Percentiles rank a stretch among this genome's conserved stretches.
Evolutionary conservation across 257 asterid species (phyloP).

Genomic region (Solanum peruvianum): DNA sequence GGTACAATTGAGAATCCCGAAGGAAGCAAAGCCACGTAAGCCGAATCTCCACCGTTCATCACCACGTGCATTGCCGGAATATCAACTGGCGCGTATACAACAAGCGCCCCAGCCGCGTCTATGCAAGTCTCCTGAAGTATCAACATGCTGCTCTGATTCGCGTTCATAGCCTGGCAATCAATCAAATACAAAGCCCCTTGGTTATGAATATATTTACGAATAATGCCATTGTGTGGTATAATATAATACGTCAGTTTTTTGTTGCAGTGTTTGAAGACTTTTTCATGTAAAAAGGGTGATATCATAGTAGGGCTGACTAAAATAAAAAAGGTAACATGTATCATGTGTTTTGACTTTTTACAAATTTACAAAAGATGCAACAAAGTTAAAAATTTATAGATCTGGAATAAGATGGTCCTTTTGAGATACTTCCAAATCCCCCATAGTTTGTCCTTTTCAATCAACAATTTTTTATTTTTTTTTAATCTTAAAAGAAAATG

Average conservation of each 20-base stretch:
- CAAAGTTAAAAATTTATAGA: not conserved
- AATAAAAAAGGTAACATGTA: constrained; percentile 7
- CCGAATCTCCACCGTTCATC: constrained; percentile 96
- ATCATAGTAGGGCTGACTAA: constrained; percentile 25
- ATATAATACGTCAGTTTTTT: constrained; percentile 14
- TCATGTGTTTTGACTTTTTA: constrained; percentile 39
- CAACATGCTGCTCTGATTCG: constrained; percentile 79
- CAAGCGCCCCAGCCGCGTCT: constrained; percentile 79
- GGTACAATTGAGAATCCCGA: constrained; percentile 88
- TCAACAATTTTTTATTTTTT: not conserved
- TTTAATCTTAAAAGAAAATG: not conserved
- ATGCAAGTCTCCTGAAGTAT: constrained; percentile 82
- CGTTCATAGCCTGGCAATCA: constrained; percentile 38
- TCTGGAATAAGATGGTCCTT: constrained; percentile 17
- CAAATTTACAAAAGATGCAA: constrained; percentile 7
- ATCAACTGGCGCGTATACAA: constrained; percentile 97
- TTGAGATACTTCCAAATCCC: constrained; percentile 26
- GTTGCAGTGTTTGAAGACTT: not conserved
- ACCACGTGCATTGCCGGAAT: constrained; percentile 89
- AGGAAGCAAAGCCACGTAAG: constrained; percentile 79
- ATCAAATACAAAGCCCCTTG: not conserved
- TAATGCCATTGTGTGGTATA: not conserved
- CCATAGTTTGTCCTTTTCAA: constrained; percentile 19
- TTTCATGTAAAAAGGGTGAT: not conserved
- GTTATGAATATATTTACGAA: not conserved